Evolutionary conservation across 2,329 filamentous ascomycete species (phyloP).

Genomic region (Emmonsia crescens): DNA sequence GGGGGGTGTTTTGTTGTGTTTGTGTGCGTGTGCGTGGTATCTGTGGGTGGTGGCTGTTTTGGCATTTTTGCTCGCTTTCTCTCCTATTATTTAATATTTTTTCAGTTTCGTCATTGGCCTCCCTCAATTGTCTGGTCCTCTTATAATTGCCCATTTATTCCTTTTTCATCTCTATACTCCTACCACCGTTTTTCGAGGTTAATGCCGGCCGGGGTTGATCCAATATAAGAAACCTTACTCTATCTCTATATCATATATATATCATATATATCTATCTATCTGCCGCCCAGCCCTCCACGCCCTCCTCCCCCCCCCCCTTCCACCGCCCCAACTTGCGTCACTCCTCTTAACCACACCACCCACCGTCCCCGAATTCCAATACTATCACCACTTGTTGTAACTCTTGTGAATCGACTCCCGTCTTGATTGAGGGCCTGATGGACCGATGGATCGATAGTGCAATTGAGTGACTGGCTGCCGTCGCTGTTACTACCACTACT

Average conservation of each 20-base stretch:
- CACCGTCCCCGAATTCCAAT: too few species aligned
- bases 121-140: too few species aligned
- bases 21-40: too few species aligned
- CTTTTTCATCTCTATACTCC: too few species aligned
- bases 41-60: background rate
- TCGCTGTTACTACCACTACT: background rate
- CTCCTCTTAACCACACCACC: background rate
- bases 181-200: too few species aligned
- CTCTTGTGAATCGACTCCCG: background rate
- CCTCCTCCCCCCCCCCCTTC: background rate
- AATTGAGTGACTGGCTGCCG: background rate
- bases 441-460: background rate
- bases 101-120: too few species aligned
- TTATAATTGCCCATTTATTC: too few species aligned
- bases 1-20: too few species aligned
- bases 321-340: slow-evolving; percentile 1
- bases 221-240: too few species aligned
- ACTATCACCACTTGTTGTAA: background rate
- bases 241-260: background rate
- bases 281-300: background rate
- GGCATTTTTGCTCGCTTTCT: too few species aligned
- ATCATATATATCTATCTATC: background rate
- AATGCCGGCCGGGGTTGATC: too few species aligned
- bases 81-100: too few species aligned
- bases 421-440: background rate